Evolutionary conservation across 2,329 filamentous ascomycete genomes (phyloP).

Genomic region (Lachnellula cervina): DNA sequence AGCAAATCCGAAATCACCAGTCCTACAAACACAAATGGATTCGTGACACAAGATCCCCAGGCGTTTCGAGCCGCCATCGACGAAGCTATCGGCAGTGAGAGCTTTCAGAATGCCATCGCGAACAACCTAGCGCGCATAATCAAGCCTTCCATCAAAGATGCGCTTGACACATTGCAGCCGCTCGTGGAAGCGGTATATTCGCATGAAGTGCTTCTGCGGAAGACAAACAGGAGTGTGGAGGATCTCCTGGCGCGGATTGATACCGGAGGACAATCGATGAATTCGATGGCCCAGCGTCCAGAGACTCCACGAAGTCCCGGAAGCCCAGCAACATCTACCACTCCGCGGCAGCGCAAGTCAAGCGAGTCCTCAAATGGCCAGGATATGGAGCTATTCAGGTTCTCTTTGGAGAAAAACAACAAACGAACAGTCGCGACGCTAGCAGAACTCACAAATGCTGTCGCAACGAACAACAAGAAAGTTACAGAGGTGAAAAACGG

Average conservation of each 20-base stretch:
- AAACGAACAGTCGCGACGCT: conserved; percentile 20
- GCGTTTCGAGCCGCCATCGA: conserved; percentile 25
- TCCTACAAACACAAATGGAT: conserved; percentile 14
- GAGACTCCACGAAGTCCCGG: background rate
- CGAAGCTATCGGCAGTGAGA: conserved; percentile 26
- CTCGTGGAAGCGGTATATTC: conserved; percentile 31
- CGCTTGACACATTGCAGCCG: conserved; percentile 31
- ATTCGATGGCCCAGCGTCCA: background rate
- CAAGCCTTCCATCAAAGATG: conserved; percentile 29
- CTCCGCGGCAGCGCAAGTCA: conserved; percentile 2
- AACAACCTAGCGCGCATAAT: conserved; percentile 28
- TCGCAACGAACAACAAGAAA: conserved; percentile 23
- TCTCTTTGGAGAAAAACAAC: conserved; percentile 20
- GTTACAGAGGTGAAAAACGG: conserved; percentile 19
- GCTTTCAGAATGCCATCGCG: conserved; percentile 30
- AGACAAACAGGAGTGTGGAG: conserved; percentile 30
- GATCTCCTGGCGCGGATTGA: conserved; percentile 25
- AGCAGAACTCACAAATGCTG: conserved; percentile 21
- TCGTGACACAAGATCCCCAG: conserved; percentile 23
- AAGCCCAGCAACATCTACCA: conserved; percentile 6
- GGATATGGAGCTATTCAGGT: conserved; percentile 16
- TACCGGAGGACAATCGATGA: conserved; percentile 12
- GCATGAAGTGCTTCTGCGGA: conserved; percentile 29
- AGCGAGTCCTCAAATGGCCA: conserved; percentile 5
- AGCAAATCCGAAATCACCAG: conserved; percentile 16